These are phyloP conservation scores for Halteria grandinella DNA, from an alignment of 73 alveolate genomes.

Conservation along the genomic window DNA sequence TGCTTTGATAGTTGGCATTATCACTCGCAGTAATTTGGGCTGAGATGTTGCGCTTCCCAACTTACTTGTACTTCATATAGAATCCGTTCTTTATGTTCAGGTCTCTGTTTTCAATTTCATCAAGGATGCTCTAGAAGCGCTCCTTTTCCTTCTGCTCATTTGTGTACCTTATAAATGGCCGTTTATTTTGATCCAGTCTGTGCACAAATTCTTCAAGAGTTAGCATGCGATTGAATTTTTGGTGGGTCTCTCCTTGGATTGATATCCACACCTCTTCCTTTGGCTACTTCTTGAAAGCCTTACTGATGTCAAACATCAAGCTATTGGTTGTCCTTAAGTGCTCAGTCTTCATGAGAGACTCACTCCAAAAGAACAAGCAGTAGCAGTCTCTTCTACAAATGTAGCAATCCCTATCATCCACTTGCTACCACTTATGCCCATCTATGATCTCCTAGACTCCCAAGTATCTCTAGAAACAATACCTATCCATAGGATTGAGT, in stretches of 20 bases:
- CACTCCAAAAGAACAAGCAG: conserved; percentile 43
- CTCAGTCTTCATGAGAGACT: background rate
- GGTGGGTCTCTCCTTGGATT: background rate
- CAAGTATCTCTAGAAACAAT: conserved; percentile 15
- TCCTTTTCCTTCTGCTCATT: background rate
- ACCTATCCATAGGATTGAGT: background rate
- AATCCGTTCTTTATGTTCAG: background rate
- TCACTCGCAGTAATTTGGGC: background rate
- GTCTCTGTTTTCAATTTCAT: conserved; percentile 6
- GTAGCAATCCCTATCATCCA: conserved; percentile 31
- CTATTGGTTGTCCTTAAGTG: background rate
- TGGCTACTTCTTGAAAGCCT: background rate
- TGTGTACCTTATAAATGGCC: background rate
- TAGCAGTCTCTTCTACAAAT: background rate
- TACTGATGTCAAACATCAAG: background rate
- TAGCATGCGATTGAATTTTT: background rate
- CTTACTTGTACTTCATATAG: background rate
- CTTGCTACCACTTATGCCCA: conserved; percentile 40
- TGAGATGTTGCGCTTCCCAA: too few species aligned
- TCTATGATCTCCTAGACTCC: conserved; percentile 11
- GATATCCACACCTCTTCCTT: background rate
- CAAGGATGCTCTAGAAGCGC: background rate
- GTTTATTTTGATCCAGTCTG: conserved; percentile 1
- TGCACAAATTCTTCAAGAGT: conserved; percentile 20
- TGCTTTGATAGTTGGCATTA: background rate